phyloP scores from a whole-genome alignment of 345 rosid species.

The Murraya paniculata region DNA sequence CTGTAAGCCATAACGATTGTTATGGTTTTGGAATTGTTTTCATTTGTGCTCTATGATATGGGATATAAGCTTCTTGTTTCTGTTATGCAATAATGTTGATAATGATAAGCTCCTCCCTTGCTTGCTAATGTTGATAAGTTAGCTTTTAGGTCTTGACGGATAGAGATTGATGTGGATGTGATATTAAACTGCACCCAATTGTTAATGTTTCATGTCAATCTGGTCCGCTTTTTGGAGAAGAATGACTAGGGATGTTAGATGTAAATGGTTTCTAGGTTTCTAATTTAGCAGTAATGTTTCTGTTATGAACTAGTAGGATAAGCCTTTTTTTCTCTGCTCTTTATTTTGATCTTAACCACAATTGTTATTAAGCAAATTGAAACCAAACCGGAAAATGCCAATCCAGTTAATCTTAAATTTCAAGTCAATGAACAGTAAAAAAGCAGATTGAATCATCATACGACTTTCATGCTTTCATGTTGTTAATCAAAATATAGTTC shows the following conservation, averaged over 20 bases:
- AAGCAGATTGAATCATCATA: not conserved
- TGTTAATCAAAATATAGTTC: not conserved
- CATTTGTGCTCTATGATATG: not conserved
- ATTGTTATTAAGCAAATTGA: not conserved
- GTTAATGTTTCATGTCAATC: not conserved
- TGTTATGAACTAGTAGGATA: not conserved
- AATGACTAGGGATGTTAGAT: not conserved
- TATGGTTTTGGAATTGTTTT: constrained; percentile 10
- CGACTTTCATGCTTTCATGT: not conserved
- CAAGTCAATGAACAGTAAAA: constrained; percentile 1
- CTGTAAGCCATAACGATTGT: constrained; percentile 21
- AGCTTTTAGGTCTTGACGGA: not conserved
- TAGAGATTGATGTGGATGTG: not conserved
- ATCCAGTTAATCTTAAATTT: not conserved
- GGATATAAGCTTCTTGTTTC: constrained; percentile 6
- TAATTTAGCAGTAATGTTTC: not conserved
- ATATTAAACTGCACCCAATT: not conserved
- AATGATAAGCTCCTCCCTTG: constrained; percentile 17
- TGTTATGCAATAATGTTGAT: constrained; percentile 21
- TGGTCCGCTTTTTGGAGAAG: not conserved
- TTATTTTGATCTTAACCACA: not conserved
- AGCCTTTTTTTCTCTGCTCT: no score
- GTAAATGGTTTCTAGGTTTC: not conserved
- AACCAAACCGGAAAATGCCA: not conserved
- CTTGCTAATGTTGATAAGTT: not conserved